These are phyloP conservation scores for Cystobasidium ongulense DNA, from an alignment of 768 basidiomycete species.

Conservation along the genomic window DNA sequence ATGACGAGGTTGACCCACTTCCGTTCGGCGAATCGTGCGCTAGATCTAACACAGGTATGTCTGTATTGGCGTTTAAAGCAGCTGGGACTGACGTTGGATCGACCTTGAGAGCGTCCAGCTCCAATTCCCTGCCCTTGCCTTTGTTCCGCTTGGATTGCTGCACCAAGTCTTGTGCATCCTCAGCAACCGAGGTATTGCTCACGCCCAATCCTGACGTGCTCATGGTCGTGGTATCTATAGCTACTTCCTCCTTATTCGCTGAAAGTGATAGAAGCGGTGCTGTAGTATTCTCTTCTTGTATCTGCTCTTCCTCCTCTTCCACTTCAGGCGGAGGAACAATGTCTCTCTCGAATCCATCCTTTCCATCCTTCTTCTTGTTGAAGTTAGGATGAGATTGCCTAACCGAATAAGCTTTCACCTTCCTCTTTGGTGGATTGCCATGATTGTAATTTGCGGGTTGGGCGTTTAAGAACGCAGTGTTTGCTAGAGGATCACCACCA, in stretches of 20 bases:
- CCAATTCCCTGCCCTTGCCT: not conserved
- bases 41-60: not conserved
- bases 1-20: not conserved
- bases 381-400: constrained; percentile 23
- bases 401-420: constrained; percentile 13
- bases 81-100: not conserved
- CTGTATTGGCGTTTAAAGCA: not conserved
- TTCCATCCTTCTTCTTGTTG: constrained; percentile 22
- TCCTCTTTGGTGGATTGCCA: not conserved
- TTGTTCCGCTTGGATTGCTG: not conserved
- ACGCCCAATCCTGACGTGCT: no score
- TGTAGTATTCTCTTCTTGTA: not conserved
- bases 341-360: constrained; percentile 16
- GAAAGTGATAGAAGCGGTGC: no score
- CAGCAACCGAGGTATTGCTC: no score
- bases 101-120: not conserved
- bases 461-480: not conserved
- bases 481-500: not conserved
- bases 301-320: not conserved
- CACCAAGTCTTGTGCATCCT: no score
- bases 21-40: not conserved
- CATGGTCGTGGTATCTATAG: no score
- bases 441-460: not conserved
- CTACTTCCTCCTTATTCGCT: not conserved
- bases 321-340: constrained; percentile 13